These are phyloP conservation scores for Barnettozyma wickerhamii DNA, from an alignment of 805 yeast genomes.

Conservation along the genomic window DNA sequence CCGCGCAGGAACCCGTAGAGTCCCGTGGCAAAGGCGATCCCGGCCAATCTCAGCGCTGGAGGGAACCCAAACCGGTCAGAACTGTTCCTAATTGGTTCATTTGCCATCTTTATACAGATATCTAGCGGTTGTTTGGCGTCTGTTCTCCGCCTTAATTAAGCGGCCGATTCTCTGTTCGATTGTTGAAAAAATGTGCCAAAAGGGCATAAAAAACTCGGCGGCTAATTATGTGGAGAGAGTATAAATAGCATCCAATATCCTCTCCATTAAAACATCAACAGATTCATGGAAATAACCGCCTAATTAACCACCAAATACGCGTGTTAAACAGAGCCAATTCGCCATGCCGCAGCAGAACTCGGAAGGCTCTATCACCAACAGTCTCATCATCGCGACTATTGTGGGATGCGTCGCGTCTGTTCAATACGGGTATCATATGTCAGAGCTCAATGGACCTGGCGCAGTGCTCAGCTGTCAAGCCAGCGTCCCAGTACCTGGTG, in stretches of 20 bases:
- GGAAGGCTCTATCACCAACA: background rate
- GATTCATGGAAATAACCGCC: background rate
- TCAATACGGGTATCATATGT: constrained; percentile 93
- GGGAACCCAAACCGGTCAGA: constrained; percentile 42
- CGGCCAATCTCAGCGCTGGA: constrained; percentile 41
- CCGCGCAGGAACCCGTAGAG: constrained; percentile 50
- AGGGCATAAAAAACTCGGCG: background rate
- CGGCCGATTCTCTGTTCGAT: too few species aligned
- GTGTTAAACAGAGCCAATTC: background rate
- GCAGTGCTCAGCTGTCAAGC: constrained; percentile 56
- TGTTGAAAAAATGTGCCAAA: background rate
- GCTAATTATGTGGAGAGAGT: background rate
- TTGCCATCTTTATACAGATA: background rate
- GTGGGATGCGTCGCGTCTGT: constrained; percentile 74
- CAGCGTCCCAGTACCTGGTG: constrained; percentile 21
- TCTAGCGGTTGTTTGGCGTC: too few species aligned
- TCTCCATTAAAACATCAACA: too few species aligned
- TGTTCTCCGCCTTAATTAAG: too few species aligned
- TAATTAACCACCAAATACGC: background rate
- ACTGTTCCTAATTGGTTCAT: background rate
- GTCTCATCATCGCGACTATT: constrained; percentile 39
- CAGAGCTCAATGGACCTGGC: constrained; percentile 91
- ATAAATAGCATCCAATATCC: too few species aligned
- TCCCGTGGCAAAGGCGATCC: constrained; percentile 36
- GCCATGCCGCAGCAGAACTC: background rate